Base-by-base conservation (phyloP, 371 early-diverging fungal species). In the Haplosporangium sp. region DNA sequence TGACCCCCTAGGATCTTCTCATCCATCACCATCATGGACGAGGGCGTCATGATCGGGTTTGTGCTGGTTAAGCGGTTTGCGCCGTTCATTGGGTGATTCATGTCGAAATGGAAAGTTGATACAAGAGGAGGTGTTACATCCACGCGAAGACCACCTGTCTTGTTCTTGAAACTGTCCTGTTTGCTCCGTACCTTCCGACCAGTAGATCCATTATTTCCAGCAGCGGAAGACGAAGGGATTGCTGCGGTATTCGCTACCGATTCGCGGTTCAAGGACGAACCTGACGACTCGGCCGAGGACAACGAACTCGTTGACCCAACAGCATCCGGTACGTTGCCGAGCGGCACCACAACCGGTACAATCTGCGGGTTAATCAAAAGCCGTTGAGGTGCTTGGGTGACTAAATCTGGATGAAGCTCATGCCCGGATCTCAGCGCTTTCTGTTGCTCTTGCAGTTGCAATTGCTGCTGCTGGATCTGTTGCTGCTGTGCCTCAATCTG, bases 1-100 rank as follows among this genome's bases (percentile, higher is more conserved):
- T 69, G 62, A 4, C 64, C 65, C 0, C 58, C 69, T 29, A 79
- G 45, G 12, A 79, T 8, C 14, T 59, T 72, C 42, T 79, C 73
- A 21, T 79, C 79, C 67, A 76, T 67, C 68, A 79, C 50, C 20
- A 76, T 43, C 12, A 69, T 42, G 5, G 69, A 59, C 10, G 68
- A 57, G 3, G 62, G 52, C 10, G 55, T 37, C 55, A 55, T 55
- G 18, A 37, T 36, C 16, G 48, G 48, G 23, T 21, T 59, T 36
- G 29, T 2, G 14, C 7, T 59, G 50, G 5, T 40, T 21, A 48
- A 16, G 41, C 21, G 21, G 11, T 20, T 20, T 21, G 38, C 59
- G 16, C 36, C 45, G 18, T 16, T 23, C 18, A 14, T 14, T 29
- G 51, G 29, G 13, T 11, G n/a, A n/a, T n/a, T n/a, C n/a, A n/a